phyloP scores from a whole-genome alignment of 2,329 filamentous ascomycete species.

The Exophiala sideris region DNA sequence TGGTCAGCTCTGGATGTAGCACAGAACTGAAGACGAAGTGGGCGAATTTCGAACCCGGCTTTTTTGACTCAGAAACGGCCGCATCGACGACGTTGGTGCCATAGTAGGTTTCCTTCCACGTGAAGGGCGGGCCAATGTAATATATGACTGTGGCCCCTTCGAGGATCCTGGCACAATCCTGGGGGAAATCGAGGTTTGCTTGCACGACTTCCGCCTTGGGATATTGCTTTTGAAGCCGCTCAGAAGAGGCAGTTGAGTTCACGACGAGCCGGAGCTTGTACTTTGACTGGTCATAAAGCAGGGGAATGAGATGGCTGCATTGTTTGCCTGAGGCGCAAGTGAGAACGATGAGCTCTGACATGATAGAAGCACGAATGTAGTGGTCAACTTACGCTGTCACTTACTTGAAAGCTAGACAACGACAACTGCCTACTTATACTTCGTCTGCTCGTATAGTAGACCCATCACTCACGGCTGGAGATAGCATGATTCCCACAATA shows the following conservation, averaged over 20 bases:
- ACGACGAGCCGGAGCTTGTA: constrained; percentile 35
- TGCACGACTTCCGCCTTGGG: constrained; percentile 35
- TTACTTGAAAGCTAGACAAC: too few species aligned
- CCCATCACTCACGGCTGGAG: too few species aligned
- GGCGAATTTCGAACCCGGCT: constrained; percentile 28
- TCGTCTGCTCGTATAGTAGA: too few species aligned
- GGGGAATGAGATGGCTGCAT: constrained; percentile 34
- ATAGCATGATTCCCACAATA: too few species aligned
- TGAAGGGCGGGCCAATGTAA: constrained; percentile 36
- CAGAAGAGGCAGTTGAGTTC: constrained; percentile 29
- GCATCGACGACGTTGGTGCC: constrained; percentile 39
- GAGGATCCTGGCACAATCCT: constrained; percentile 30
- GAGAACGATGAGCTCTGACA: constrained; percentile 30
- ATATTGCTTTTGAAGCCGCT: constrained; percentile 31
- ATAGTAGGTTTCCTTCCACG: constrained; percentile 33
- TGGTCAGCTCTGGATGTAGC: constrained; percentile 33
- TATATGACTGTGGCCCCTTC: constrained; percentile 32
- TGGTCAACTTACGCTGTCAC: too few species aligned
- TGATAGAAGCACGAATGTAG: neutral
- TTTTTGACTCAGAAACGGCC: constrained; percentile 26
- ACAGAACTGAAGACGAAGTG: constrained; percentile 39
- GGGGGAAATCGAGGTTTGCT: constrained; percentile 29
- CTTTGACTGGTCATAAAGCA: constrained; percentile 21
- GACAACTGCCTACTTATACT: too few species aligned
- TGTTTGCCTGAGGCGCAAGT: constrained; percentile 41